phyloP scores from a whole-genome alignment of 1,284 basidiomycete species.

The Microstroma glucosiphilum region DNA sequence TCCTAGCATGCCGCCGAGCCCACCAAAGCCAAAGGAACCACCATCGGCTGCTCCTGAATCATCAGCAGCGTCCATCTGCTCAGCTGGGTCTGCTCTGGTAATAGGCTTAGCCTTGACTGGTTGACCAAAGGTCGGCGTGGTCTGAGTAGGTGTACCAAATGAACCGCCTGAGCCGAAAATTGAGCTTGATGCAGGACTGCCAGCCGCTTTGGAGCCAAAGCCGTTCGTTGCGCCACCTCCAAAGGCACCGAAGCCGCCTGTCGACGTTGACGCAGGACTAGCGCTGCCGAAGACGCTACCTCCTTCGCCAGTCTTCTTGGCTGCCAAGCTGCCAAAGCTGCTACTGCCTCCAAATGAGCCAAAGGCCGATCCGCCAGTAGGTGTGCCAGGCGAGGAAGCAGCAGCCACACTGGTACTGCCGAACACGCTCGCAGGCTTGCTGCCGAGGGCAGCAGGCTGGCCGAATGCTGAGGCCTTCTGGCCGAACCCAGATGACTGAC shows the following conservation, averaged over 20 bases:
- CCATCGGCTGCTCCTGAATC: not conserved
- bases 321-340: not conserved
- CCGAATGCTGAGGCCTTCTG: conserved; percentile 10
- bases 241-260: not conserved
- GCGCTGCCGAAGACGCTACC: not conserved
- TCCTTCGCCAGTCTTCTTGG: not conserved
- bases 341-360: not conserved
- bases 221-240: not conserved
- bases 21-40: conserved; percentile 12
- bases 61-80: conserved; percentile 1
- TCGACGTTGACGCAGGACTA: not conserved
- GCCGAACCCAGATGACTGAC: conserved; percentile 26
- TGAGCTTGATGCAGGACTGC: not conserved
- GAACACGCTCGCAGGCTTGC: conserved; percentile 1
- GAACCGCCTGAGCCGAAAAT: conserved; percentile 10
- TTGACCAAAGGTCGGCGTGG: conserved; percentile 10
- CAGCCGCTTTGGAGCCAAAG: not conserved
- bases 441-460: conserved; percentile 15
- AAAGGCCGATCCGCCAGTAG: not conserved
- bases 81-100: not conserved
- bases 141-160: not conserved
- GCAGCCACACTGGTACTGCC: not conserved
- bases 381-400: not conserved
- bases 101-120: not conserved
- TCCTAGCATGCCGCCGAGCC: conserved; percentile 8